Percentiles rank a stretch among this genome's conserved stretches.
These are phyloP conservation scores for Pisolithus thermaeus DNA, from an alignment of 1,284 basidiomycete species.

Conservation along the genomic window DNA sequence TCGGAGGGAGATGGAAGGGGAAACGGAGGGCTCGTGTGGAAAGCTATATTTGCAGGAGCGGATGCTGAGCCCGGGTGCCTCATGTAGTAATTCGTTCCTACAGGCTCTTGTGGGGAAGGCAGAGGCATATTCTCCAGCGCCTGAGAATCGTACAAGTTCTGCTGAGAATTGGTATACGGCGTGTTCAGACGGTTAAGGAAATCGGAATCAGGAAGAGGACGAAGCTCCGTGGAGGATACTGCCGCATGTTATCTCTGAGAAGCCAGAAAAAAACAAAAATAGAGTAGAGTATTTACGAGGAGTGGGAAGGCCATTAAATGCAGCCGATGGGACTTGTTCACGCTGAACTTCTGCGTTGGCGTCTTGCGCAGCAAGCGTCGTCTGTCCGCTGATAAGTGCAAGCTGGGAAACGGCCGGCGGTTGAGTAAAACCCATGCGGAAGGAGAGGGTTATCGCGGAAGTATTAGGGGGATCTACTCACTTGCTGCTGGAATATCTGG, in stretches of 20 bases:
- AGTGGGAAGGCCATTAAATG: conserved; percentile 63
- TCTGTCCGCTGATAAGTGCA: conserved; percentile 61
- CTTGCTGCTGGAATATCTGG: conserved; percentile 83
- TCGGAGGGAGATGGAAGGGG: conserved; percentile 41
- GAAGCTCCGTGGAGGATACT: conserved; percentile 64
- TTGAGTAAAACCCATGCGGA: neutral
- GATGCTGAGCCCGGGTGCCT: conserved; percentile 43
- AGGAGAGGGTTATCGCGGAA: neutral
- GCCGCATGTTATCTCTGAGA: conserved; percentile 3
- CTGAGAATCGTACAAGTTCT: conserved; percentile 20
- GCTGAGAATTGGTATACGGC: conserved; percentile 32
- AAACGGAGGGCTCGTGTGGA: conserved; percentile 35
- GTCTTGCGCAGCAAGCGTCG: conserved; percentile 28
- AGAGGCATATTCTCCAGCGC: conserved; percentile 15
- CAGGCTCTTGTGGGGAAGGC: conserved; percentile 24
- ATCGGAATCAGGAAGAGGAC: conserved; percentile 53
- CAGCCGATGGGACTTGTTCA: conserved; percentile 23
- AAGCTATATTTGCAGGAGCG: conserved; percentile 61
- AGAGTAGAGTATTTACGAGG: conserved; percentile 45
- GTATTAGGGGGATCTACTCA: conserved; percentile 25
- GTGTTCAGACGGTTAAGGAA: conserved; percentile 61
- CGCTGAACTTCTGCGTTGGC: conserved; percentile 33
- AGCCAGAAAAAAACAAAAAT: conserved; percentile 2
- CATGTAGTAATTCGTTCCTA: conserved; percentile 23
- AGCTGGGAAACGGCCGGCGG: conserved; percentile 41